phyloP scores from a whole-genome alignment of 768 basidiomycete species.

The Mycena venus region DNA sequence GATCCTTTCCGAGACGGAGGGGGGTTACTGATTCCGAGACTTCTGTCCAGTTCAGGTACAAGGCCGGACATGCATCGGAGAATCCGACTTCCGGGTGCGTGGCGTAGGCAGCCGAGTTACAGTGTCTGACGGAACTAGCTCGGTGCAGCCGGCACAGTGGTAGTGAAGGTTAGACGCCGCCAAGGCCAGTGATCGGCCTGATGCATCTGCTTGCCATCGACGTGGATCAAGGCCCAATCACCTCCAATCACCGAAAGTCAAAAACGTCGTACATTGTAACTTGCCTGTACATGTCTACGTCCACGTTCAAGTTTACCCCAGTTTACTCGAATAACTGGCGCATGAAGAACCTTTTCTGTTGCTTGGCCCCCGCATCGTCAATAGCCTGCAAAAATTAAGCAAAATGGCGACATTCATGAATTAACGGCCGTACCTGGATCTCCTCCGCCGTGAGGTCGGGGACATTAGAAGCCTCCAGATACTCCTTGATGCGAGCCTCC shows the following conservation, averaged over 20 bases:
- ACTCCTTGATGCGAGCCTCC: slow-evolving; percentile 60
- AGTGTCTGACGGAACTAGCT: neutral
- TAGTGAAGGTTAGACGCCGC: neutral
- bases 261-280: neutral
- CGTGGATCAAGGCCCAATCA: neutral
- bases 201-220: neutral
- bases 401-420: too few species aligned
- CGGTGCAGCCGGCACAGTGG: neutral
- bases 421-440: too few species aligned
- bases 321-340: slow-evolving; percentile 50
- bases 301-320: neutral
- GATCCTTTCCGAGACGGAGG: slow-evolving; percentile 18
- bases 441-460: slow-evolving; percentile 72
- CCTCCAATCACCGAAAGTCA: neutral
- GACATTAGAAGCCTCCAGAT: slow-evolving; percentile 52
- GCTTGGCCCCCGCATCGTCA: slow-evolving; percentile 65
- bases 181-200: neutral
- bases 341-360: slow-evolving; percentile 61
- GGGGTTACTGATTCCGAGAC: slow-evolving; percentile 5
- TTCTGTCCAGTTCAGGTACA: slow-evolving; percentile 24
- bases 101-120: slow-evolving; percentile 3
- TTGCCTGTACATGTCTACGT: neutral
- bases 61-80: slow-evolving; percentile 5
- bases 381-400: too few species aligned
- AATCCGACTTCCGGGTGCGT: slow-evolving; percentile 2